phyloP scores from a whole-genome alignment of 306 rosid species.

The Macrotyloma uniflorum region DNA sequence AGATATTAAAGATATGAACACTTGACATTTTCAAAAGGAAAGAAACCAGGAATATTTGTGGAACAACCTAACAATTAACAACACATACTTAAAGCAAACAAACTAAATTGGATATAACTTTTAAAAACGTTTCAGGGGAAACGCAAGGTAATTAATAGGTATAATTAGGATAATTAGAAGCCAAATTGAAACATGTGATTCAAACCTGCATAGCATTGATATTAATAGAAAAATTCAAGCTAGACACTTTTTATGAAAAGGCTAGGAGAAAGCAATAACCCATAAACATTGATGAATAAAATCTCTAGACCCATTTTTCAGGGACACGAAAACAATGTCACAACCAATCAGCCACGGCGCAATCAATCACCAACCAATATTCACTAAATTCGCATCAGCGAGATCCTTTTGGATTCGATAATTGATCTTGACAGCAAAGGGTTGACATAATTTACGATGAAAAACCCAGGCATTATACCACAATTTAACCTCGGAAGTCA shows the following conservation, averaged over 20 bases:
- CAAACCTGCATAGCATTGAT: not conserved
- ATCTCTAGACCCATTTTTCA: conserved; percentile 19
- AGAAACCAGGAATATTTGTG: not conserved
- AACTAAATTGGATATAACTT: not conserved
- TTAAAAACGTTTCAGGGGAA: not conserved
- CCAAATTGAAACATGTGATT: conserved; percentile 8
- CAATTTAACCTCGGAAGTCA: conserved; percentile 15
- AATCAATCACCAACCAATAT: conserved; percentile 30
- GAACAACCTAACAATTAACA: not conserved
- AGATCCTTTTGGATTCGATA: conserved; percentile 13
- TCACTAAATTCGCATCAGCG: conserved; percentile 3
- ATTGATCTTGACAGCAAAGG: conserved; percentile 11
- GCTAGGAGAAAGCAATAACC: not conserved
- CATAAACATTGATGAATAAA: conserved; percentile 4
- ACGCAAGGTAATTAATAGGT: not conserved
- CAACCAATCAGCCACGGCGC: conserved; percentile 18
- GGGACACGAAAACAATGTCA: conserved; percentile 37
- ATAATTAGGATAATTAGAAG: not conserved
- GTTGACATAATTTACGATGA: conserved; percentile 2
- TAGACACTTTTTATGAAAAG: not conserved
- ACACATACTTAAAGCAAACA: not conserved
- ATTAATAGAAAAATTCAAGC: conserved; percentile 2
- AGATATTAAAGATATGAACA: not conserved
- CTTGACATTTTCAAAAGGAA: conserved; percentile 7
- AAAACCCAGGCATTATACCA: conserved; percentile 18